Percentiles rank a stretch among this genome's conserved stretches.
Evolutionary conservation across 2,329 filamentous ascomycete genomes (phyloP).

Genomic region (Neopestalotiopsis sp.): DNA sequence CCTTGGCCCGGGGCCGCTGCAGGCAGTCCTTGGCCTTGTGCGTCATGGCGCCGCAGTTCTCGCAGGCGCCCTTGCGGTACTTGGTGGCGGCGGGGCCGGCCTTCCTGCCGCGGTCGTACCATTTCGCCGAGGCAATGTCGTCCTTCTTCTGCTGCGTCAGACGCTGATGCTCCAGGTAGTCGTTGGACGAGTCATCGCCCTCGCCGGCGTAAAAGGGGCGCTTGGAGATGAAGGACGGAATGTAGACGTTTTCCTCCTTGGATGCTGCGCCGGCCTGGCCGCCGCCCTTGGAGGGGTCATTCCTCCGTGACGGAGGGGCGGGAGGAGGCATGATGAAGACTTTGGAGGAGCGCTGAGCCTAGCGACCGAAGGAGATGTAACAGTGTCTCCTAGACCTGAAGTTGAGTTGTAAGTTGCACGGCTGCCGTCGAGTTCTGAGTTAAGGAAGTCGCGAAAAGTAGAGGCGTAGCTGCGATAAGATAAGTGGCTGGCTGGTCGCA

Average conservation of each 20-base stretch:
- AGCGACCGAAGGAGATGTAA: not conserved
- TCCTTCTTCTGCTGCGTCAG: conserved; percentile 73
- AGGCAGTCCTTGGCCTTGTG: conserved; percentile 96
- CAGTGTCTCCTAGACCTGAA: not conserved
- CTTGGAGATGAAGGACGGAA: conserved; percentile 96
- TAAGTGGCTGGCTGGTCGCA: conserved; percentile 1
- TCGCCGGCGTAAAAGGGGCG: conserved; percentile 93
- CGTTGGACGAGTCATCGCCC: conserved; percentile 74
- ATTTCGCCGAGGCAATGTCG: conserved; percentile 72
- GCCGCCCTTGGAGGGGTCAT: conserved; percentile 24
- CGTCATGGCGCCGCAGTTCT: conserved; percentile 97
- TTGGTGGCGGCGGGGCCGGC: conserved; percentile 89
- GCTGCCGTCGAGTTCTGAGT: not conserved
- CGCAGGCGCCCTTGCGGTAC: conserved; percentile 96
- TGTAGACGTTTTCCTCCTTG: conserved; percentile 98
- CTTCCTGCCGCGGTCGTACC: conserved; percentile 91
- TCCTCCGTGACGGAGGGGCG: conserved; percentile 38
- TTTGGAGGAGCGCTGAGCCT: not conserved
- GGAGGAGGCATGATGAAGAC: conserved; percentile 44
- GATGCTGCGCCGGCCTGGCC: conserved; percentile 47
- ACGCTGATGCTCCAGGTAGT: conserved; percentile 97
- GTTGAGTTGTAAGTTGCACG: not conserved
- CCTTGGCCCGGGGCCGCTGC: conserved; percentile 83
- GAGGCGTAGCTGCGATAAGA: conserved; percentile 8
- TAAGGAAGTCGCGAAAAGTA: not conserved